Evolutionary conservation across 768 basidiomycete genomes (phyloP).

Genomic region (Kwoniella shandongensis): DNA sequence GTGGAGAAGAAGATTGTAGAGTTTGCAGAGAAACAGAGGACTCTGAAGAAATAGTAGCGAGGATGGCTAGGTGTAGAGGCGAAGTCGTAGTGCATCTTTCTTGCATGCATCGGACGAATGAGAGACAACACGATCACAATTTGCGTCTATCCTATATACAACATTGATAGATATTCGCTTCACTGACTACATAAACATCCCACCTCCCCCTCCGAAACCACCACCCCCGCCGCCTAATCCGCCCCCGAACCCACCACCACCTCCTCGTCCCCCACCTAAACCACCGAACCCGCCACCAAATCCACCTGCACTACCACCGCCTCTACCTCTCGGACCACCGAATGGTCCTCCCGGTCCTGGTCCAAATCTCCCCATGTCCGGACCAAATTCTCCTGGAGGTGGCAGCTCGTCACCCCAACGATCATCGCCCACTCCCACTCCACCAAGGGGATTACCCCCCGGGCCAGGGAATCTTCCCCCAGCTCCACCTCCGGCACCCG

Average conservation of each 20-base stretch:
- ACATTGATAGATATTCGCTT: background rate
- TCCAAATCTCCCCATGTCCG: constrained; percentile 44
- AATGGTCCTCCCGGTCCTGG: constrained; percentile 18
- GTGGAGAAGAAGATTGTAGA: constrained; percentile 93
- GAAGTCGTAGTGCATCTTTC: no score
- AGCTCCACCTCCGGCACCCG: constrained; percentile 2
- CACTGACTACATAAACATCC: constrained; percentile 15
- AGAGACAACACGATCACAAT: no score
- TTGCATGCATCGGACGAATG: no score
- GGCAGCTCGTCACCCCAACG: constrained; percentile 50
- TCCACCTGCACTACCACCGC: constrained; percentile 18
- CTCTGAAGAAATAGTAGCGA: constrained; percentile 60
- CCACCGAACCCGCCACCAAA: constrained; percentile 24
- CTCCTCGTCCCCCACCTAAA: constrained; percentile 4
- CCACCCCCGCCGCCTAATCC: constrained; percentile 27
- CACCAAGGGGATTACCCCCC: constrained; percentile 40
- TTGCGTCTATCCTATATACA: no score
- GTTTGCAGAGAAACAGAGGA: constrained; percentile 95
- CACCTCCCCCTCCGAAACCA: constrained; percentile 18
- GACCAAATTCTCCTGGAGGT: constrained; percentile 50
- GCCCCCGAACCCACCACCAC: constrained; percentile 14
- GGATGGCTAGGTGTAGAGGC: no score
- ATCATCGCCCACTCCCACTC: constrained; percentile 38
- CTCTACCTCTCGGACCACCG: constrained; percentile 18
- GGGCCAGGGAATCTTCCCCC: constrained; percentile 27